These are phyloP conservation scores for Volvariella volvacea DNA, from an alignment of 1,284 basidiomycete genomes.

Conservation along the genomic window DNA sequence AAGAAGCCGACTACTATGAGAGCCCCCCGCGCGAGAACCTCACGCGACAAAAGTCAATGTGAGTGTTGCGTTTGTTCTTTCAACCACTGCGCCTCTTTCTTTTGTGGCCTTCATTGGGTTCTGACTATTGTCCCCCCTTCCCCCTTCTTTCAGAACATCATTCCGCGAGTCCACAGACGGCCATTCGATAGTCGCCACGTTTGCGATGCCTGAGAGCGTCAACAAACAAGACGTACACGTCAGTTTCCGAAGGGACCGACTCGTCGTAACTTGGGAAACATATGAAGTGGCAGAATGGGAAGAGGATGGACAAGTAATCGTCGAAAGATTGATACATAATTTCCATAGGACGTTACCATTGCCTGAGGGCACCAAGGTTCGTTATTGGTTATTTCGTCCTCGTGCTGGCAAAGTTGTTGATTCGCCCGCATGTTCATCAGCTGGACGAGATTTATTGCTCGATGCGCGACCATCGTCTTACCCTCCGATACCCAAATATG, in stretches of 20 bases:
- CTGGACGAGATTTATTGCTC: constrained; percentile 62
- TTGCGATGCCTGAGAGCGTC: constrained; percentile 55
- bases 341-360: constrained; percentile 37
- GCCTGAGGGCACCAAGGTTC: constrained; percentile 39
- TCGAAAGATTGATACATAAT: constrained; percentile 52
- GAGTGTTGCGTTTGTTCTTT: constrained; percentile 16
- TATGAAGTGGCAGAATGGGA: constrained; percentile 49
- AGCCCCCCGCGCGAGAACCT: constrained; percentile 26
- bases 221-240: constrained; percentile 68
- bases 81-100: constrained; percentile 8
- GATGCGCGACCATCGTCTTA: constrained; percentile 50
- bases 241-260: constrained; percentile 53
- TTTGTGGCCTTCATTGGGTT: constrained; percentile 9
- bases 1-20: constrained; percentile 27
- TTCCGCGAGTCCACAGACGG: constrained; percentile 64
- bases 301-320: constrained; percentile 44
- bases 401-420: background rate
- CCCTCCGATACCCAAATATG: constrained; percentile 62
- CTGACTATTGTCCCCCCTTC: constrained; percentile 2
- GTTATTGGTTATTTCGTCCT: constrained; percentile 9
- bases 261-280: constrained; percentile 64
- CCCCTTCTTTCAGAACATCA: constrained; percentile 38
- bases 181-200: constrained; percentile 44
- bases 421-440: constrained; percentile 25
- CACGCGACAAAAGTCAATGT: constrained; percentile 55